Evolutionary conservation across 768 basidiomycete species (phyloP).

Genomic region (Xerocomellus intermedius): DNA sequence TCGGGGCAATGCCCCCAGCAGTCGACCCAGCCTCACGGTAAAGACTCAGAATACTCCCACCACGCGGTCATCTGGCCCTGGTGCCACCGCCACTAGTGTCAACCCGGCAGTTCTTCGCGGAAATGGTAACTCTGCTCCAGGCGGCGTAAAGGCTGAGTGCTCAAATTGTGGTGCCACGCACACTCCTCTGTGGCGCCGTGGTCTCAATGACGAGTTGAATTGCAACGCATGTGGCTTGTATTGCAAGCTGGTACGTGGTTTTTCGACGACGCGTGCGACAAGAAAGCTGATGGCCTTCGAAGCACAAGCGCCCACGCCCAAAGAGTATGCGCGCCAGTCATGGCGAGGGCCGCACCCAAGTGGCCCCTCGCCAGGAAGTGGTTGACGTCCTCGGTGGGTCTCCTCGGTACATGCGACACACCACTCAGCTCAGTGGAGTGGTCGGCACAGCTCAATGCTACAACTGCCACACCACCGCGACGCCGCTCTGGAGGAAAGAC

Average conservation of each 20-base stretch:
- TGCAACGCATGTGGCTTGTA: slow-evolving; percentile 89
- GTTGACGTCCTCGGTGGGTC: slow-evolving; percentile 71
- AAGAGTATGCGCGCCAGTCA: slow-evolving; percentile 83
- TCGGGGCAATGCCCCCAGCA: slow-evolving; percentile 42
- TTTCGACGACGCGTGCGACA: not conserved
- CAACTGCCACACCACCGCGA: slow-evolving; percentile 87
- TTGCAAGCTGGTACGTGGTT: slow-evolving; percentile 68
- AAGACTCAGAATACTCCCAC: slow-evolving; percentile 47
- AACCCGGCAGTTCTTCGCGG: slow-evolving; percentile 42
- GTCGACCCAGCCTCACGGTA: slow-evolving; percentile 60
- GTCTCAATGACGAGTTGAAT: slow-evolving; percentile 84
- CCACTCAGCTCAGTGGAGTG: slow-evolving; percentile 29
- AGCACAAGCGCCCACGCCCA: slow-evolving; percentile 88
- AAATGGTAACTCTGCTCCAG: slow-evolving; percentile 43
- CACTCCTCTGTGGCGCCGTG: slow-evolving; percentile 84
- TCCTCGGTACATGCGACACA: slow-evolving; percentile 30
- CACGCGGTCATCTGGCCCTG: slow-evolving; percentile 56
- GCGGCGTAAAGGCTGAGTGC: slow-evolving; percentile 76
- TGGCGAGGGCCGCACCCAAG: slow-evolving; percentile 67
- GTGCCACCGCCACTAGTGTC: slow-evolving; percentile 62
- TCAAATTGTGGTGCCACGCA: slow-evolving; percentile 88
- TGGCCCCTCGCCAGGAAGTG: slow-evolving; percentile 63
- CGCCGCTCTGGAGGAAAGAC: slow-evolving; percentile 88
- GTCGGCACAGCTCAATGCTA: slow-evolving; percentile 71
- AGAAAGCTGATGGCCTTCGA: not conserved